phyloP scores from a whole-genome alignment of 345 rosid species.

The Eucalyptus curtisii region DNA sequence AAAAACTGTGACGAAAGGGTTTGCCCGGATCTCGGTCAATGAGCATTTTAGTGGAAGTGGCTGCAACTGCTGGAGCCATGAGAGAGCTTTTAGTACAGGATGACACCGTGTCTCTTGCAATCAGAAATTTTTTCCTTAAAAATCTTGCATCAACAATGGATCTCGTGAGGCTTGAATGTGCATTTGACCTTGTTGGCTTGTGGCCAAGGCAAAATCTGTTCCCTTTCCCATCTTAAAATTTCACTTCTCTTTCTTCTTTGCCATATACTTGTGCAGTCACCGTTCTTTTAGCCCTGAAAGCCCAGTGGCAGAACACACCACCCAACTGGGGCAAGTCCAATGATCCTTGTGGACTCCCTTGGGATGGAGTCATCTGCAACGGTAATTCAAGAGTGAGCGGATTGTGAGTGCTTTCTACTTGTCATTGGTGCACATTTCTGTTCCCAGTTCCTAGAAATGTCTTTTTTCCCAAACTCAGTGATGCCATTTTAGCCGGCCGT shows the following conservation, averaged over 20 bases:
- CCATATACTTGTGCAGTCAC: conserved; percentile 29
- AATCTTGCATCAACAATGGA: neutral
- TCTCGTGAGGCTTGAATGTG: neutral
- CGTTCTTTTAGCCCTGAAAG: conserved; percentile 62
- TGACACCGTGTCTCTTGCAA: neutral
- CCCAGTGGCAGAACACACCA: conserved; percentile 63
- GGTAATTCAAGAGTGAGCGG: conserved; percentile 55
- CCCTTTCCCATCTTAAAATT: neutral
- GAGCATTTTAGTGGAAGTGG: neutral
- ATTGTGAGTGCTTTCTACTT: conserved; percentile 33
- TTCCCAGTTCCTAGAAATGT: neutral
- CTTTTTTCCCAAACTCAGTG: neutral
- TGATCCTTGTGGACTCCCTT: conserved; percentile 77
- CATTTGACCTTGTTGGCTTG: neutral
- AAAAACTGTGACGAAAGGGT: neutral
- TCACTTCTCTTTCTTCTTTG: neutral
- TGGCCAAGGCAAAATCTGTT: neutral
- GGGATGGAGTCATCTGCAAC: conserved; percentile 85
- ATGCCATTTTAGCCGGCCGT: neutral
- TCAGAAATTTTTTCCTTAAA: neutral
- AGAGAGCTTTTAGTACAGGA: neutral
- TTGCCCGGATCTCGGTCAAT: neutral
- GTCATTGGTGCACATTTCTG: neutral
- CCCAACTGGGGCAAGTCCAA: conserved; percentile 59
- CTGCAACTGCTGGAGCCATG: neutral